Evolutionary conservation across 345 rosid species (phyloP).

Genomic region (Eucalyptus lansdowneana): DNA sequence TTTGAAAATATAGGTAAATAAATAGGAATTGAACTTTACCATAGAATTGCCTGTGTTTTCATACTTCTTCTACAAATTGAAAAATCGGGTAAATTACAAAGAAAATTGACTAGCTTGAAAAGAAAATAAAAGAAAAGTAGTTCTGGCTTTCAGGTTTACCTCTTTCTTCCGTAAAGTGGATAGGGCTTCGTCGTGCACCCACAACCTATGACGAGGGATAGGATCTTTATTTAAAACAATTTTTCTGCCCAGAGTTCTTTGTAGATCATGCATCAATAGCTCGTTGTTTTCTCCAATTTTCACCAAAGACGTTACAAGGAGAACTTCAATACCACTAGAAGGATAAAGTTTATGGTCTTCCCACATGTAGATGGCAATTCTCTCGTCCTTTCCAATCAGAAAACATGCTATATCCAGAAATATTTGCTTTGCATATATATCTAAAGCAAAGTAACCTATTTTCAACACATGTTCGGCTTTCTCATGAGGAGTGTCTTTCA

Average conservation of each 20-base stretch:
- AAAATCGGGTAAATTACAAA: background rate
- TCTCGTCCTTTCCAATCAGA: background rate
- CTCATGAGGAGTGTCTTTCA: background rate
- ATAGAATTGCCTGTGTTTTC: background rate
- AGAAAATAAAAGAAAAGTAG: background rate
- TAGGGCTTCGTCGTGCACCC: background rate
- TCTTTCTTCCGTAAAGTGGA: background rate
- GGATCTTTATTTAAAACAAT: background rate
- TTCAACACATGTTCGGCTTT: background rate
- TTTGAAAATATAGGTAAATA: background rate
- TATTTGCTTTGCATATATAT: background rate
- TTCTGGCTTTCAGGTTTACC: background rate
- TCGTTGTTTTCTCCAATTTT: background rate
- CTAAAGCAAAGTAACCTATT: background rate
- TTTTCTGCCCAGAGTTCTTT: background rate
- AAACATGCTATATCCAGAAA: background rate
- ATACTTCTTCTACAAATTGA: background rate
- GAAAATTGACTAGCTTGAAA: background rate
- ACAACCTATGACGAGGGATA: background rate
- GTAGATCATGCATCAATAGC: background rate
- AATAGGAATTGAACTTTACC: background rate
- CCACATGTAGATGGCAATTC: background rate
- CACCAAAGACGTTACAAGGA: background rate
- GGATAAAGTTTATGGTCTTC: background rate
- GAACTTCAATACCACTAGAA: background rate